These are phyloP conservation scores for Silene uniflora DNA, from an alignment of 148 eudicot genomes.

Conservation along the genomic window DNA sequence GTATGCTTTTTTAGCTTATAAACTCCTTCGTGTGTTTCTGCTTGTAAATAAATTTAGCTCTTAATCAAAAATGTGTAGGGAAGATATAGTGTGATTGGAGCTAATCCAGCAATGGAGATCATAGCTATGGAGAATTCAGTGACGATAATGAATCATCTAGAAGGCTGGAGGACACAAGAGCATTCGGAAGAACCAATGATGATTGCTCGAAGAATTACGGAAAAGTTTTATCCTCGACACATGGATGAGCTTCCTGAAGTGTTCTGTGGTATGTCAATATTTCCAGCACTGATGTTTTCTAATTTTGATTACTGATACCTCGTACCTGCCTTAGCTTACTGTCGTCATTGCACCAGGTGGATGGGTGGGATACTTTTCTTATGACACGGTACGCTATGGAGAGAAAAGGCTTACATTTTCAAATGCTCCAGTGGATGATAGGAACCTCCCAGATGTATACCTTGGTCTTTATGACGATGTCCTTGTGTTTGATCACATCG, in stretches of 20 bases:
- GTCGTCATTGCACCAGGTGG: slow-evolving; percentile 54
- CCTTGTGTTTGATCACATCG: slow-evolving; percentile 90
- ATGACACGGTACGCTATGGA: slow-evolving; percentile 69
- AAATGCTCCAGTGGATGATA: slow-evolving; percentile 67
- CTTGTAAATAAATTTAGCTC: not conserved
- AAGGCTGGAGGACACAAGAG: slow-evolving; percentile 47
- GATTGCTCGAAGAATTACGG: slow-evolving; percentile 60
- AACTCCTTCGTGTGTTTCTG: not conserved
- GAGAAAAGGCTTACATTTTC: slow-evolving; percentile 70
- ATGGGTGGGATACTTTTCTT: slow-evolving; percentile 94
- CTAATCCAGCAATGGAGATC: slow-evolving; percentile 78
- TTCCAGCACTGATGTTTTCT: not conserved
- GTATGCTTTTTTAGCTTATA: no score
- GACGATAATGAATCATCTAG: slow-evolving; percentile 58
- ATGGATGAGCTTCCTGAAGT: slow-evolving; percentile 68
- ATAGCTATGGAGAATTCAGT: slow-evolving; percentile 63
- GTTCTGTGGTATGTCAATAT: slow-evolving; percentile 61
- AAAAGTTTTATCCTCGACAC: slow-evolving; percentile 59
- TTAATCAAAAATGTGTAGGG: slow-evolving; percentile 38
- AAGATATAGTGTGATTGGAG: slow-evolving; percentile 79
- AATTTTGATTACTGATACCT: not conserved
- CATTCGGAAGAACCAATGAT: slow-evolving; percentile 69
- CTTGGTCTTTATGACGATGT: slow-evolving; percentile 90
- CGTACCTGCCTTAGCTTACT: not conserved
- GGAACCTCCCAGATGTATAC: slow-evolving; percentile 80